Evolutionary conservation across 139 green algal species (phyloP).

Genomic region (Chlorella sp.): DNA sequence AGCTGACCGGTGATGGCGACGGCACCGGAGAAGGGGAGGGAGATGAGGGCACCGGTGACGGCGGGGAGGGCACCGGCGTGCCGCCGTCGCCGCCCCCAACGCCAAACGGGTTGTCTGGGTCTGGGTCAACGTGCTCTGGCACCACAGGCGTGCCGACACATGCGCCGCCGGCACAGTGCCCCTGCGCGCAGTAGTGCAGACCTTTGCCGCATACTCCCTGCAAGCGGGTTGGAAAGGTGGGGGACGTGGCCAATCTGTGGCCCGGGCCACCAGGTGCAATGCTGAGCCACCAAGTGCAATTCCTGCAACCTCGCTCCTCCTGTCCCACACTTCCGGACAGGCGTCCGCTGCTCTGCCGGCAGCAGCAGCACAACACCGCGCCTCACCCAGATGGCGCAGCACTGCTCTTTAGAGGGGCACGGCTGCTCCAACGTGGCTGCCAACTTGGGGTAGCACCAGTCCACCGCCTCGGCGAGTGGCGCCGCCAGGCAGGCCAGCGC

Average conservation of each 20-base stretch:
- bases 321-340: neutral
- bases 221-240: neutral
- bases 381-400: slow-evolving; percentile 27
- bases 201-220: slow-evolving; percentile 28
- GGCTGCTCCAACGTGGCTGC: neutral
- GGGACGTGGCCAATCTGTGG: neutral
- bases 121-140: too few species aligned
- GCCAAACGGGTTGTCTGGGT: neutral
- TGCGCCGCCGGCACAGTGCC: slow-evolving; percentile 16
- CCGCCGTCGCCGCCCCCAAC: neutral
- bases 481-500: neutral
- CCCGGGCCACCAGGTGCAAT: too few species aligned
- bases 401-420: neutral
- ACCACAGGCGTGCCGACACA: neutral
- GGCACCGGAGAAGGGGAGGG: neutral
- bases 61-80: neutral
- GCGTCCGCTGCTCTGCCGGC: too few species aligned
- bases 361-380: too few species aligned
- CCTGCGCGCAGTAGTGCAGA: slow-evolving; percentile 25
- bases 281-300: neutral
- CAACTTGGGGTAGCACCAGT: slow-evolving; percentile 4
- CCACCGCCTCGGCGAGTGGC: neutral
- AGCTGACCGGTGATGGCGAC: neutral
- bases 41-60: neutral
- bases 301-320: neutral